Percentiles rank a stretch among this genome's conserved stretches.
Evolutionary conservation across 805 yeast genomes (phyloP).

Genomic region (Ogataea thermomethanolica): DNA sequence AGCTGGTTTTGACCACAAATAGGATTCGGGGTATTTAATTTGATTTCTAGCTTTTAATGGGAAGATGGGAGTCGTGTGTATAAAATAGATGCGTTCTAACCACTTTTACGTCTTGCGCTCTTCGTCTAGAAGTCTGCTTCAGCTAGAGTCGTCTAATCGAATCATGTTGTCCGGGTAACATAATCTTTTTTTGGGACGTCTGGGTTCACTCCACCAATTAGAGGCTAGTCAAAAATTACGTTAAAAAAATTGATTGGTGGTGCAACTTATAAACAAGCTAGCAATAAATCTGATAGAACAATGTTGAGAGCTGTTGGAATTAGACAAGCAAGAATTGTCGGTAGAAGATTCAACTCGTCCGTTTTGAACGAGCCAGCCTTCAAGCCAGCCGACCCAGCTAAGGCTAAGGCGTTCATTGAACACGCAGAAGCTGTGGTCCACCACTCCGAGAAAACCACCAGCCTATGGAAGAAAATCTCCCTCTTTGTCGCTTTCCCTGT

Average conservation of each 20-base stretch:
- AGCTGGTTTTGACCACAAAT: slow-evolving; percentile 42
- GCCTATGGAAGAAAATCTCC: slow-evolving; percentile 83
- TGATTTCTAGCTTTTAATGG: background rate
- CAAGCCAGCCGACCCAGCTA: slow-evolving; percentile 50
- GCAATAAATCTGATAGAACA: slow-evolving; percentile 7
- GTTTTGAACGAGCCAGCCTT: slow-evolving; percentile 41
- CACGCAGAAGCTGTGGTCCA: slow-evolving; percentile 60
- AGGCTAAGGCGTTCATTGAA: slow-evolving; percentile 68
- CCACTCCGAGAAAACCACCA: slow-evolving; percentile 77
- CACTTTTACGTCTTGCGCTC: no score
- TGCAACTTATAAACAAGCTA: slow-evolving; percentile 8
- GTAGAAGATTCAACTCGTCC: slow-evolving; percentile 33
- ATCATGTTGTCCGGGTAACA: background rate
- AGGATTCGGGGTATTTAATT: slow-evolving; percentile 32
- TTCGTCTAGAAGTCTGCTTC: no score
- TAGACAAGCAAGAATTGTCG: slow-evolving; percentile 26
- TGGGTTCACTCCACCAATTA: slow-evolving; percentile 7
- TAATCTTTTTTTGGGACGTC: no score
- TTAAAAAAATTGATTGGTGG: slow-evolving; percentile 10
- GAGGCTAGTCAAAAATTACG: slow-evolving; percentile 3
- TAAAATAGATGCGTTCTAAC: background rate
- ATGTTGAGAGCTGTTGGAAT: slow-evolving; percentile 46
- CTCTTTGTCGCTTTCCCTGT: slow-evolving; percentile 80
- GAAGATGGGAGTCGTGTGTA: background rate
- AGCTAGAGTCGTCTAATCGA: background rate